A percentile compares a stretch with the other conserved stretches of the same genome.
These are phyloP conservation scores for Wickerhamomyces silvicola DNA, from an alignment of 805 yeast species.

Conservation along the genomic window DNA sequence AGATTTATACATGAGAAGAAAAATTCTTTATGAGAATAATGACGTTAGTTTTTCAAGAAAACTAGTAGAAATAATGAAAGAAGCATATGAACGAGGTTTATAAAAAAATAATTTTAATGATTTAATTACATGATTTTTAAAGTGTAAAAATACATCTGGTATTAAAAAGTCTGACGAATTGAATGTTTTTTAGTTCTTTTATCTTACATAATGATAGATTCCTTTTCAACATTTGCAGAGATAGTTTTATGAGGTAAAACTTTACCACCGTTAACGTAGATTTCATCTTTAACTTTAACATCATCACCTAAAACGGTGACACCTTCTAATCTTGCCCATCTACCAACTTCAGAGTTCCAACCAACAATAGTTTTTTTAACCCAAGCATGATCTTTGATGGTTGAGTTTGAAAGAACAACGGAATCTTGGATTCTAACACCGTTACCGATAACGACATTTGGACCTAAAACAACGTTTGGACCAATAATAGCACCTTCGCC, in stretches of 20 bases:
- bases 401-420: slow-evolving; percentile 85
- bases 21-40: slow-evolving; percentile 3
- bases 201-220: slow-evolving; percentile 91
- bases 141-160: slow-evolving; percentile 4
- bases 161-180: slow-evolving; percentile 1
- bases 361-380: slow-evolving; percentile 97
- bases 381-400: slow-evolving; percentile 95
- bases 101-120: neutral
- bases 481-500: slow-evolving; percentile 93
- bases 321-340: slow-evolving; percentile 99
- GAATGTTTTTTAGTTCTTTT: neutral
- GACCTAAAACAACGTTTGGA: slow-evolving; percentile 97
- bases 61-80: slow-evolving; percentile 7
- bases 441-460: slow-evolving; percentile 90
- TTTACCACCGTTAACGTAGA: slow-evolving; percentile 98
- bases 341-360: slow-evolving; percentile 97
- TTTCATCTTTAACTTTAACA: slow-evolving; percentile 96
- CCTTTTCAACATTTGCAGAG: slow-evolving; percentile 93
- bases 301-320: slow-evolving; percentile 98
- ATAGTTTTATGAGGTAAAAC: slow-evolving; percentile 98
- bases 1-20: slow-evolving; percentile 10
- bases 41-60: slow-evolving; percentile 7
- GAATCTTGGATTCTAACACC: slow-evolving; percentile 98
- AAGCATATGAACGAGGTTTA: slow-evolving; percentile 4
- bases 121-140: too few species aligned